Evolutionary conservation across 352 stramenopile species (phyloP), one percentile per base, ranked within the genome.

Genomic region (Pythium coloratum): DNA sequence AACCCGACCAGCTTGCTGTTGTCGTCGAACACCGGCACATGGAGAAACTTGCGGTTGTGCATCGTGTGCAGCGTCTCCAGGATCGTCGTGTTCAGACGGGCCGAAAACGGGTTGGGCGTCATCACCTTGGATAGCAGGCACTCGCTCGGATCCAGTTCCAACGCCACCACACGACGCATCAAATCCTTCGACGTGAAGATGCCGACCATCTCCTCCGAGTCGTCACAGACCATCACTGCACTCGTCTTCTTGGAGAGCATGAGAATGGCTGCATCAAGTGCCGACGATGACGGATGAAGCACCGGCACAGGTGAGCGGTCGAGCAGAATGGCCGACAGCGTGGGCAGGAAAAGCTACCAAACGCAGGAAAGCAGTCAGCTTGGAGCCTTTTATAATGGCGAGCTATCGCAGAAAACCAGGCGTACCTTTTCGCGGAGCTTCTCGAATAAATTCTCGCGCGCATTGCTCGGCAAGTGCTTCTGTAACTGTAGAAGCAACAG

Each of bases 141-240:
- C 20, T 74, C 72, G 30, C 78, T 79, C 20, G 97, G 89, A 38
- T 95, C 81, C 1, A 98, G 62, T 13, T 94, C 91, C 53, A 95
- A 83, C 0, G 94, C 90, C 33, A 99, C 84, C 18, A 98, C 96
- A 54, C 97, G 85, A 30, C 86, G 95, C 94, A 99, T 97, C 73
- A 99, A 83, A 76, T 99, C 97, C 70, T 99, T 99, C 30, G 97
- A 96, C 16, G 96, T 98, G 67, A 99, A 98, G 70, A 99, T 99
- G 24, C 97, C 97, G 13, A 98, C 82, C 58, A 98, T 90, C 30
- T 88, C 72, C 16, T 75, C 74, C 28, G 83, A 74, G 59, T 92
- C 82, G 54, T 97, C 82, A 38, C 98, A 94, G 47, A 98, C 91
- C 53, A 99, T 86, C 42, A 98, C 89, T 20, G 88, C 88, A 32